Percentiles rank a stretch among this genome's conserved stretches.
Evolutionary conservation across 345 rosid species (phyloP).

Genomic region (Murraya koenigii): DNA sequence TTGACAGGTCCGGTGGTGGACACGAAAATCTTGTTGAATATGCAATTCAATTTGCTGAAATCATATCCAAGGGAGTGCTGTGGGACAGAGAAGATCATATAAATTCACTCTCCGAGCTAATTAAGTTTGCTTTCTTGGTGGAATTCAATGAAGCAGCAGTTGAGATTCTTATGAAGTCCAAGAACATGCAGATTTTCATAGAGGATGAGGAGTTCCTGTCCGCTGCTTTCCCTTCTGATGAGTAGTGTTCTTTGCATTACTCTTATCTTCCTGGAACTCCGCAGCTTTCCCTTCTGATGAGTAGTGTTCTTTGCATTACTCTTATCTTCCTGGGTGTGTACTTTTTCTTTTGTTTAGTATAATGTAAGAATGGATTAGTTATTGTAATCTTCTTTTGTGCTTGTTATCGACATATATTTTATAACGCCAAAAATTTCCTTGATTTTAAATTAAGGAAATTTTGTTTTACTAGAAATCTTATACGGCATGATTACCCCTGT

Average conservation of each 20-base stretch:
- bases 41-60: slow-evolving; percentile 51
- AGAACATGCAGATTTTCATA: slow-evolving; percentile 47
- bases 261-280: slow-evolving; percentile 1
- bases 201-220: slow-evolving; percentile 55
- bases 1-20: slow-evolving; percentile 27
- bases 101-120: slow-evolving; percentile 42
- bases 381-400: too few species aligned
- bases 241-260: neutral
- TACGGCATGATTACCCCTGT: too few species aligned
- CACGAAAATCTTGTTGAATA: slow-evolving; percentile 37
- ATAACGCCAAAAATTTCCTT: too few species aligned
- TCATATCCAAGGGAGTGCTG: slow-evolving; percentile 47
- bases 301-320: neutral
- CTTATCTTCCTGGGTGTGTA: too few species aligned
- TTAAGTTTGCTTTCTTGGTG: slow-evolving; percentile 52
- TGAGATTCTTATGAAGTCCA: slow-evolving; percentile 53
- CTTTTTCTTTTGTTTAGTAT: too few species aligned
- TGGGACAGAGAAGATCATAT: slow-evolving; percentile 50
- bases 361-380: too few species aligned
- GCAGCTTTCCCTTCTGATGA: slow-evolving; percentile 25
- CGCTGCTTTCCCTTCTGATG: slow-evolving; percentile 24
- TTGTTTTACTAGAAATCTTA: too few species aligned
- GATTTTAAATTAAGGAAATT: too few species aligned
- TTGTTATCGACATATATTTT: too few species aligned
- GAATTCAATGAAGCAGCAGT: slow-evolving; percentile 53